A percentile compares a stretch with the other conserved stretches of the same genome.
Evolutionary conservation across 345 rosid genomes (phyloP).

Genomic region (Fremontodendron californicum): DNA sequence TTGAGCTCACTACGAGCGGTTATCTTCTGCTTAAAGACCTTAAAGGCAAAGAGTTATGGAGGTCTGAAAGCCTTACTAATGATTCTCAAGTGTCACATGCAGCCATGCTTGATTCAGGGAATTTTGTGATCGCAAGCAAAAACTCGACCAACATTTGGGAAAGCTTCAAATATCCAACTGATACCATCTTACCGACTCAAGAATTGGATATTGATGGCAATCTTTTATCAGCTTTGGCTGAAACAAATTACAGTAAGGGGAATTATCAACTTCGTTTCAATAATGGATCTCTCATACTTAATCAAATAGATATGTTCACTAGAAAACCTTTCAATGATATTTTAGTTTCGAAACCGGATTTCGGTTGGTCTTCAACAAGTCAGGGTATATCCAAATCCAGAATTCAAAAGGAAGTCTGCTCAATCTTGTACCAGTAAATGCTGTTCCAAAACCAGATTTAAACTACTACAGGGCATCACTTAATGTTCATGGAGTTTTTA

Average conservation of each 20-base stretch:
- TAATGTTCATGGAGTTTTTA: constrained; percentile 11
- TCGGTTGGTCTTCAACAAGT: constrained; percentile 2
- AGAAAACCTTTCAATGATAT: neutral
- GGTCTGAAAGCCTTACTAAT: neutral
- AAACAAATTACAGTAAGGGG: neutral
- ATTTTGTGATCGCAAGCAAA: constrained; percentile 30
- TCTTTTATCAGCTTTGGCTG: neutral
- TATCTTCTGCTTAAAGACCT: constrained; percentile 6
- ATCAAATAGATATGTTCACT: constrained; percentile 15
- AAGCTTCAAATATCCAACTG: constrained; percentile 38
- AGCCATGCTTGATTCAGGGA: constrained; percentile 29
- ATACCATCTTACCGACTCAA: constrained; percentile 39
- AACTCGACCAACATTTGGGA: constrained; percentile 29
- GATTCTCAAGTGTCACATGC: constrained; percentile 1
- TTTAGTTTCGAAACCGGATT: neutral
- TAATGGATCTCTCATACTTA: neutral
- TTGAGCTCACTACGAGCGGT: neutral
- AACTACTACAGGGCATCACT: constrained; percentile 11
- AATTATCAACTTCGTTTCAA: constrained; percentile 11
- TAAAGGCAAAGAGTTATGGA: neutral
- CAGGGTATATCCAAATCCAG: constrained; percentile 8
- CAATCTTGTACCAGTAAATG: neutral
- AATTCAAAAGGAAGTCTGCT: neutral
- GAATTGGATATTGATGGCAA: neutral
- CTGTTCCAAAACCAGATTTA: neutral